phyloP scores from a whole-genome alignment of 2,329 filamentous ascomycete genomes.

The Epichloe elymi region DNA sequence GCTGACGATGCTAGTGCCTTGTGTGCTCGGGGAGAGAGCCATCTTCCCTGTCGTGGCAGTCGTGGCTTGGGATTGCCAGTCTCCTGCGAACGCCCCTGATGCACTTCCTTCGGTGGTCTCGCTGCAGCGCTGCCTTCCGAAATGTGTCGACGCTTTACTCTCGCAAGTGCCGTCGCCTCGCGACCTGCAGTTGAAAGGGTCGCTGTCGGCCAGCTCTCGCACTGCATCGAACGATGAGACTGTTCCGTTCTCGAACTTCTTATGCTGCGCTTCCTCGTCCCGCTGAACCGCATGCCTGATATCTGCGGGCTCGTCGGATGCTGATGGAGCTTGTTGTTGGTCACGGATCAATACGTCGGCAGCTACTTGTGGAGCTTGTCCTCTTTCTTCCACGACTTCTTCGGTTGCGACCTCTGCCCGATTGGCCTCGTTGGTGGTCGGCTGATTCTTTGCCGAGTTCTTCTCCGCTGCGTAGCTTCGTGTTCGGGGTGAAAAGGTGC shows the following conservation, averaged over 20 bases:
- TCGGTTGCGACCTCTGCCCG: constrained; percentile 11
- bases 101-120: constrained; percentile 49
- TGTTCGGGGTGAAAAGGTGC: constrained; percentile 31
- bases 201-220: constrained; percentile 34
- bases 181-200: constrained; percentile 30
- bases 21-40: constrained; percentile 51
- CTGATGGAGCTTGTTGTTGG: constrained; percentile 10
- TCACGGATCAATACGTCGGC: constrained; percentile 12
- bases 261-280: constrained; percentile 11
- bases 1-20: constrained; percentile 53
- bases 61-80: constrained; percentile 50
- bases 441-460: constrained; percentile 12
- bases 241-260: constrained; percentile 29
- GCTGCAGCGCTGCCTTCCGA: constrained; percentile 41
- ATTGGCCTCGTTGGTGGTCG: constrained; percentile 5
- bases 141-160: constrained; percentile 24
- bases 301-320: constrained; percentile 5
- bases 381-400: constrained; percentile 10
- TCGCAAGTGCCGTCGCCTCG: constrained; percentile 19
- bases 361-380: constrained; percentile 12
- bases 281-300: not conserved
- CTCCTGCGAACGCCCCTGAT: constrained; percentile 38
- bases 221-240: constrained; percentile 32
- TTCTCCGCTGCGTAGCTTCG: constrained; percentile 25
- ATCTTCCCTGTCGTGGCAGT: constrained; percentile 51